A percentile compares a stretch with the other conserved stretches of the same genome.
These are phyloP conservation scores for Coniochaeta pulveracea DNA, from an alignment of 2,329 filamentous ascomycete species.

Conservation along the genomic window DNA sequence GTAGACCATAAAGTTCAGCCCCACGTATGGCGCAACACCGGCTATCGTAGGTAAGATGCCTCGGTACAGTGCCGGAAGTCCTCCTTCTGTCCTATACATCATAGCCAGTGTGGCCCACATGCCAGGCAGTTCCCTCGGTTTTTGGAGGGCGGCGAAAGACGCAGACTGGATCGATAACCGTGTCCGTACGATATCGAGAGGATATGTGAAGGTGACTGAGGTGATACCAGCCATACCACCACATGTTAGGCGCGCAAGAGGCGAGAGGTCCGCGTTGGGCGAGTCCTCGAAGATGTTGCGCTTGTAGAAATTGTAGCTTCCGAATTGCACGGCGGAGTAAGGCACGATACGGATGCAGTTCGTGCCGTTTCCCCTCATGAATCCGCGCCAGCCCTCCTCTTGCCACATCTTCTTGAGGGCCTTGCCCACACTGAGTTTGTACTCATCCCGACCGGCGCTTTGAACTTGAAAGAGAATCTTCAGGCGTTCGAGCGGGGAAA, in stretches of 20 bases:
- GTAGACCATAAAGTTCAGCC: slow-evolving; percentile 97
- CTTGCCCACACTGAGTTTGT: slow-evolving; percentile 83
- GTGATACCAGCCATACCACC: slow-evolving; percentile 90
- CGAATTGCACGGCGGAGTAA: slow-evolving; percentile 96
- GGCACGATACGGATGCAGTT: slow-evolving; percentile 98
- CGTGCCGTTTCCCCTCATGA: slow-evolving; percentile 96
- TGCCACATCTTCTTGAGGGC: slow-evolving; percentile 90
- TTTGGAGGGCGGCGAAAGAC: slow-evolving; percentile 72
- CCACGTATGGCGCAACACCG: slow-evolving; percentile 93
- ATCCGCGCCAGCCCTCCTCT: slow-evolving; percentile 93
- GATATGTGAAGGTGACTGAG: slow-evolving; percentile 90
- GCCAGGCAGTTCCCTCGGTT: slow-evolving; percentile 62
- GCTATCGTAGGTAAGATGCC: slow-evolving; percentile 90
- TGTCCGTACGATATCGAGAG: slow-evolving; percentile 93
- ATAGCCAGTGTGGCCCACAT: slow-evolving; percentile 76
- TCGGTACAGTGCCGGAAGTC: slow-evolving; percentile 75
- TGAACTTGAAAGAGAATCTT: slow-evolving; percentile 99
- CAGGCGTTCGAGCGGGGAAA: slow-evolving; percentile 87
- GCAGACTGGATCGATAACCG: slow-evolving; percentile 93
- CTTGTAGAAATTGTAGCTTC: slow-evolving; percentile 96
- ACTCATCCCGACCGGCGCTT: slow-evolving; percentile 79
- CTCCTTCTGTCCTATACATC: slow-evolving; percentile 92
- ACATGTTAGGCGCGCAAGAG: slow-evolving; percentile 70
- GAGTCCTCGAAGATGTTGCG: slow-evolving; percentile 62
- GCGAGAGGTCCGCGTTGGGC: slow-evolving; percentile 62